A percentile compares a stretch with the other conserved stretches of the same genome.
Conservation (phyloP, 108 stramenopile genomes). For the Conticribra guillardii region DNA sequence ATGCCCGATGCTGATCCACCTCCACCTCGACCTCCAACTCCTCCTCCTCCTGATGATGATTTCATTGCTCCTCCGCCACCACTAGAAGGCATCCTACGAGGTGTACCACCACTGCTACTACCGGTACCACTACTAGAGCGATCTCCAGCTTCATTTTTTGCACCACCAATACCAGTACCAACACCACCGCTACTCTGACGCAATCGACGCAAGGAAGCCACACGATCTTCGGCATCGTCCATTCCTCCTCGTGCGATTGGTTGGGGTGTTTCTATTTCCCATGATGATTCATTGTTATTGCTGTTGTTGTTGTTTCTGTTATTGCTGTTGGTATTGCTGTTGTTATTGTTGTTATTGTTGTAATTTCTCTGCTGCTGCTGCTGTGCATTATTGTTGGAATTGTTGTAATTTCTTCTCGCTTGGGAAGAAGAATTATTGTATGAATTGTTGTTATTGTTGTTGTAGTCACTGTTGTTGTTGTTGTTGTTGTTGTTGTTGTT, state of each 20-base stretch:
- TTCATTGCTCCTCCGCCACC: background rate
- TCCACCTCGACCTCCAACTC: background rate
- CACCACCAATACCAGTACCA: no score
- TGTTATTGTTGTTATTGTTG: background rate
- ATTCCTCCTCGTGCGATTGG: slow-evolving; percentile 11
- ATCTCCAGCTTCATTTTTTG: no score
- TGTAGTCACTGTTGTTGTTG: slow-evolving; percentile 8
- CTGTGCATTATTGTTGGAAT: slow-evolving; percentile 1
- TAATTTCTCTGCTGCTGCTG: background rate
- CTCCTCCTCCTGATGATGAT: background rate
- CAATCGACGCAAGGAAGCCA: slow-evolving; percentile 10
- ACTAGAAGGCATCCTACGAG: background rate
- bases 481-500: slow-evolving; percentile 17
- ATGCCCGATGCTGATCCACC: background rate
- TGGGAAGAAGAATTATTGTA: slow-evolving; percentile 1
- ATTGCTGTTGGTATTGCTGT: background rate
- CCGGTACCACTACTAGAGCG: no score
- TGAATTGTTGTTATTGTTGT: background rate
- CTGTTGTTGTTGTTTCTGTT: background rate
- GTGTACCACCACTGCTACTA: no score
- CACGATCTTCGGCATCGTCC: slow-evolving; percentile 30
- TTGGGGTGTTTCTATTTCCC: slow-evolving; percentile 35
- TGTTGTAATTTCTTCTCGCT: background rate
- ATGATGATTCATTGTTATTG: slow-evolving; percentile 4
- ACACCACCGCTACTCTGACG: background rate